Evolutionary conservation across 2,329 filamentous ascomycete species (phyloP), one percentile per base, ranked within the genome.

Genomic region (Paraphaeosphaeria minitans): DNA sequence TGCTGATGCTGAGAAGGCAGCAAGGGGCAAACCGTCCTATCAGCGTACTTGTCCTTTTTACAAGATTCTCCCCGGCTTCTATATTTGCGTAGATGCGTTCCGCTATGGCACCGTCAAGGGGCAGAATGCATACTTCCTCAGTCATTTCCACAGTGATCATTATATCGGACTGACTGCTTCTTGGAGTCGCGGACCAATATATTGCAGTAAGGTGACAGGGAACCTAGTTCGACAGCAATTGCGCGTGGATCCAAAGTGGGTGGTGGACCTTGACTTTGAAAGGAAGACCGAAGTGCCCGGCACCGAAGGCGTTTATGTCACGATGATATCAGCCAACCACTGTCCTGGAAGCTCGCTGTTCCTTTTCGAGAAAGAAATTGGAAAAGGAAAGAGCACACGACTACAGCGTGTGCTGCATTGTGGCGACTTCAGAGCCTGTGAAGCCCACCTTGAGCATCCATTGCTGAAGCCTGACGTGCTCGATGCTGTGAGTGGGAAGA

Each of bases 131-230:
- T 99, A 99, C 74, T 99, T 99, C 66, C 84, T 99, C 12, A 97
- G 93, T 68, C 95, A 99, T 73, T 99, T 98, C 66, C 95, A 99
- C 77, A 97, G 93, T 70, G 95, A 99, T 73, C 95, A 99, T 74
- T 99, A 99, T 69, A 88, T 97, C 35, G 95, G 95, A 2, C 80
- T 99, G 12, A 95, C 92, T 12, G 87, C 90, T 8, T 92, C 84
- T 33, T 99, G 95, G 95, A 87, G 82, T 41, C 93, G 99, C 73
- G 95, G 95, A 0, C 94, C 93, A 0, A 98, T 99, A 50, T 99
- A 97, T 71, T 98, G 95, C 80, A 98, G 94, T 72, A 89, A 88
- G 66, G 91, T 97, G 14, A 99, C 95, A 0, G 95, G 86, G 0
- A 96, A 96, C 68, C 83, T 99, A 2, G 92, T 98, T 35, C 88